A percentile compares a stretch with the other conserved stretches of the same genome.
Evolutionary conservation across 495 filamentous ascomycete species (phyloP).

Genomic region (Trichoderma orchidacearum): DNA sequence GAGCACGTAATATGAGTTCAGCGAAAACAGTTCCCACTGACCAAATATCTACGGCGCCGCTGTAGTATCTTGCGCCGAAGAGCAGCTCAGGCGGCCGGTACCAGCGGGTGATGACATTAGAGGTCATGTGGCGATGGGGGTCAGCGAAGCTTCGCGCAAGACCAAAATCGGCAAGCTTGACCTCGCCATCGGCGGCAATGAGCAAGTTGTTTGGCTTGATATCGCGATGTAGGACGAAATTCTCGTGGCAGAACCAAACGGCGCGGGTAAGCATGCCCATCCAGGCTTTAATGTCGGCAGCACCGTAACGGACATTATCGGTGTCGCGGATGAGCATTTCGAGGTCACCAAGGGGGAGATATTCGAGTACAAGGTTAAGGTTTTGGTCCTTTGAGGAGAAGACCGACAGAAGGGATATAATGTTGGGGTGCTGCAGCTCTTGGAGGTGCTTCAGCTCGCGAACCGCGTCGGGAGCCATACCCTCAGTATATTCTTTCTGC

Average conservation of each 20-base stretch:
- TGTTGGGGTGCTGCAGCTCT: constrained; percentile 90
- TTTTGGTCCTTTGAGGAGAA: constrained; percentile 87
- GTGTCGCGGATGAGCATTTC: constrained; percentile 84
- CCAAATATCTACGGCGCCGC: constrained; percentile 87
- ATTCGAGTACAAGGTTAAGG: constrained; percentile 89
- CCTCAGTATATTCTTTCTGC: constrained; percentile 67
- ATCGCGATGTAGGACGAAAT: constrained; percentile 87
- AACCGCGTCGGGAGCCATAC: constrained; percentile 83
- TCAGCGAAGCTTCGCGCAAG: constrained; percentile 81
- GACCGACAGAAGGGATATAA: constrained; percentile 80
- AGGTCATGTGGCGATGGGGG: constrained; percentile 78
- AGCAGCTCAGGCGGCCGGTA: constrained; percentile 91
- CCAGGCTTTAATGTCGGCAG: constrained; percentile 93
- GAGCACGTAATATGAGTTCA: constrained; percentile 69
- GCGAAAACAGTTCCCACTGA: constrained; percentile 89
- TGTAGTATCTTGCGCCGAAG: constrained; percentile 79
- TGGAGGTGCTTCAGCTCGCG: constrained; percentile 91
- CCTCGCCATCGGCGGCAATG: constrained; percentile 79
- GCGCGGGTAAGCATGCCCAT: constrained; percentile 92
- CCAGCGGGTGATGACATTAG: constrained; percentile 93
- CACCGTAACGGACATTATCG: constrained; percentile 46
- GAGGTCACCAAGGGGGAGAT: constrained; percentile 77
- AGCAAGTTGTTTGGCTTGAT: constrained; percentile 99
- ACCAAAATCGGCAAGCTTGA: constrained; percentile 97
- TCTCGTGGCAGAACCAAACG: constrained; percentile 94